Base-by-base conservation (phyloP, 1,284 basidiomycete species). In the Pyrrhoderma lamaoense region DNA sequence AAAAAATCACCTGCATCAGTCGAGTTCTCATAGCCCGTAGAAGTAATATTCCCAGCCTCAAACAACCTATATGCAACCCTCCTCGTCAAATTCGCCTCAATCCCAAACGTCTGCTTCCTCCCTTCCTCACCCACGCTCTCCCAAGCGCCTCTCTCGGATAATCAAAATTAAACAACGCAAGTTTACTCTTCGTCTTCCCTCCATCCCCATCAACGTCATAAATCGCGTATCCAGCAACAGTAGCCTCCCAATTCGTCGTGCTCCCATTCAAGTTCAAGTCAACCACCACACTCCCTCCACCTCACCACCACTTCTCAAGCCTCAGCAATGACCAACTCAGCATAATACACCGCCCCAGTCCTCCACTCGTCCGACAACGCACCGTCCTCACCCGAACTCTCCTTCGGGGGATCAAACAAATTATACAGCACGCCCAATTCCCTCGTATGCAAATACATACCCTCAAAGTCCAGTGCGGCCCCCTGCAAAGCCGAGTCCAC, bases 131-230 rank as follows among this genome's bases (percentile, higher is more conserved):
- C 36, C 14, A 38, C 39, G 21, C 27, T 19, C 23, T 42, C 51
- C 21, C 16, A 19, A 23, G 27, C 44, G 76, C 73, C 45, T 67
- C 43, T 8, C 38, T 43, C 21, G 53, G 53, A 37, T 55, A 55
- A 35, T 51, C 67, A 59, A 71, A 84, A 64, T 86, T 87, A 70
- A 86, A 78, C 37, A 87, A 64, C 4, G 77, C 76, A 3, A 81
- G 61, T 57, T 65, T 74, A 61, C 60, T 68, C 55, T 64, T 70
- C 55, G 59, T 64, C 18, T 61, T 62, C 54, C 69, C 66, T 23
- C 49, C 39, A 5, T 70, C 67, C 51, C 76, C 70, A 65, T 82
- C 40, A 7, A 70, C 67, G 51, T 76, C 70, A 65, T 82, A 83
- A 16, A 85, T 65, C 2, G 74, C 79, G 61, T 87, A 87, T 0